phyloP scores from a whole-genome alignment of 83 land plant genomes.

The Isoetes engelmannii region DNA sequence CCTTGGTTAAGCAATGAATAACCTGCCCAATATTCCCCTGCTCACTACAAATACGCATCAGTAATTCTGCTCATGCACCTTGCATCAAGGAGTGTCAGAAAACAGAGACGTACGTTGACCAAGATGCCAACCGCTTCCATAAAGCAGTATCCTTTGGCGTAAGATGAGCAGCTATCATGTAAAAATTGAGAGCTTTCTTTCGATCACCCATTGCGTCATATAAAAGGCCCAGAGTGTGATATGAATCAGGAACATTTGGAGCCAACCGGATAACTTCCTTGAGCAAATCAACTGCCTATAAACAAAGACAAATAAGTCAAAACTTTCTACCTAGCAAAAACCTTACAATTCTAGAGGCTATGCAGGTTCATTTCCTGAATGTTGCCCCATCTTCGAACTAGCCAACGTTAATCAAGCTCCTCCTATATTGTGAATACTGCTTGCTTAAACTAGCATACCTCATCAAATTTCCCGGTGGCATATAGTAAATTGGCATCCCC shows the following conservation, averaged over 20 bases:
- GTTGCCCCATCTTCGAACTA: too few relatives aligned
- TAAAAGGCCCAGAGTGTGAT: slow-evolving; percentile 70
- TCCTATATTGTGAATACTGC: neutral
- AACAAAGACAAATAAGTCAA: neutral
- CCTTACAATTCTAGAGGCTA: too few relatives aligned
- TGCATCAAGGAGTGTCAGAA: neutral
- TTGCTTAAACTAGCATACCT: slow-evolving; percentile 34
- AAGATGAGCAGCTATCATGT: slow-evolving; percentile 77
- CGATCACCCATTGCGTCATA: slow-evolving; percentile 55
- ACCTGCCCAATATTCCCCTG: slow-evolving; percentile 52
- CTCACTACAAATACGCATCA: slow-evolving; percentile 25
- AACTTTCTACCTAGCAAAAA: too few relatives aligned
- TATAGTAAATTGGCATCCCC: slow-evolving; percentile 85
- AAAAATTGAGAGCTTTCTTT: slow-evolving; percentile 60
- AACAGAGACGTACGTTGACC: slow-evolving; percentile 51
- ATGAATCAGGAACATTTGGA: slow-evolving; percentile 75
- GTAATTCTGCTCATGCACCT: neutral
- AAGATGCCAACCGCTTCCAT: slow-evolving; percentile 65
- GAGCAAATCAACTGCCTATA: slow-evolving; percentile 59
- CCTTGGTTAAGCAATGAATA: slow-evolving; percentile 63
- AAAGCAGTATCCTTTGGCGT: slow-evolving; percentile 63
- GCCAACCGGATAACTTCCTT: slow-evolving; percentile 66
- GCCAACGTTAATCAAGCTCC: neutral
- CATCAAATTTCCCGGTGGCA: slow-evolving; percentile 58
- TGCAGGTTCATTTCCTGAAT: too few relatives aligned